Percentiles rank a stretch among this genome's conserved stretches.
These are phyloP conservation scores for Candida tropicalis DNA, from an alignment of 1,139 yeast genomes.

Conservation along the genomic window DNA sequence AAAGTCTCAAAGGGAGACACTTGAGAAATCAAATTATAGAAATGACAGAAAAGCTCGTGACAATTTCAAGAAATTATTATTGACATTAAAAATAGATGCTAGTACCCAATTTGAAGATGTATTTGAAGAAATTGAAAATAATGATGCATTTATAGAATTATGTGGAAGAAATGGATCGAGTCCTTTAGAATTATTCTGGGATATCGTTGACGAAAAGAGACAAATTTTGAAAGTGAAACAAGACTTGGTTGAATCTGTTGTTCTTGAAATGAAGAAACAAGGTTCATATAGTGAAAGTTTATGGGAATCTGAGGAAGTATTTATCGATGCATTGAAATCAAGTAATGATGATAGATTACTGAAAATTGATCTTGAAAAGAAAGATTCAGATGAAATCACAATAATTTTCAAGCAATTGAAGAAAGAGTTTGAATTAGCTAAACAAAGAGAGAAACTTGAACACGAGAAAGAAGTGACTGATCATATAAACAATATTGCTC, in stretches of 20 bases:
- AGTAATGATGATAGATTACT: conserved; percentile 32
- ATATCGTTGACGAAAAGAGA: conserved; percentile 64
- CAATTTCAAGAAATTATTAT: conserved; percentile 52
- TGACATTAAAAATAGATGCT: conserved; percentile 47
- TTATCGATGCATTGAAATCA: conserved; percentile 21
- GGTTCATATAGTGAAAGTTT: conserved; percentile 19
- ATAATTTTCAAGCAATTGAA: conserved; percentile 30
- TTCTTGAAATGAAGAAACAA: conserved; percentile 35
- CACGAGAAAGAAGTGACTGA: conserved; percentile 17
- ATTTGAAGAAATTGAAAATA: conserved; percentile 54
- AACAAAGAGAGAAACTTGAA: conserved; percentile 16
- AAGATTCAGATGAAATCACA: conserved; percentile 25
- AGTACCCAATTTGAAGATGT: conserved; percentile 64
- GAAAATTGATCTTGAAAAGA: conserved; percentile 20
- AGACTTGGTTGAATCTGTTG: conserved; percentile 57
- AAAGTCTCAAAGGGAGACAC: conserved; percentile 33
- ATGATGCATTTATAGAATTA: conserved; percentile 58
- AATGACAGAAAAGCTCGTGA: conserved; percentile 69
- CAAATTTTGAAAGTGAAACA: conserved; percentile 59
- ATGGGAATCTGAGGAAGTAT: conserved; percentile 22
- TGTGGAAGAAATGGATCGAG: conserved; percentile 83
- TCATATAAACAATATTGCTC: conserved; percentile 19
- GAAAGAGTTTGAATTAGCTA: conserved; percentile 24
- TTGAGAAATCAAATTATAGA: conserved; percentile 46
- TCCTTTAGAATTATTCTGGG: conserved; percentile 80